Conservation (phyloP, 164 flowering plant species). For the Cinnamomum chago region DNA sequence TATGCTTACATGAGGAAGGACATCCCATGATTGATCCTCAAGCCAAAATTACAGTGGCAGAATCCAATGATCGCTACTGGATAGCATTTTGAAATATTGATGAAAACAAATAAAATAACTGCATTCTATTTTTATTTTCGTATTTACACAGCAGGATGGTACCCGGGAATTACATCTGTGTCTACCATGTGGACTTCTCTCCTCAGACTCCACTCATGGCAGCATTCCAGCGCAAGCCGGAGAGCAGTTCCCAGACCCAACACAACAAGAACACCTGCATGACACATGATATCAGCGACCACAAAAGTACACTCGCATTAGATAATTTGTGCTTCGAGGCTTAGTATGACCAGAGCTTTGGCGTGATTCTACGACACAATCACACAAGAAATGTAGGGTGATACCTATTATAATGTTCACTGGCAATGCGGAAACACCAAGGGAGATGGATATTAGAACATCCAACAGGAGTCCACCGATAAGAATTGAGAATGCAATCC, state of each 20-base stretch:
- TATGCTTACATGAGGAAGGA: background rate
- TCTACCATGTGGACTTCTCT: constrained; percentile 54
- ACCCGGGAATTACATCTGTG: constrained; percentile 36
- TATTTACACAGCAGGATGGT: constrained; percentile 18
- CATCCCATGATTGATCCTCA: background rate
- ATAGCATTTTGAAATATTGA: background rate
- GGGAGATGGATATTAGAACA: constrained; percentile 69
- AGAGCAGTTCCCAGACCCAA: constrained; percentile 79
- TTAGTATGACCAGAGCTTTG: no score
- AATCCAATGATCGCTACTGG: background rate
- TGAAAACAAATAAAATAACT: background rate
- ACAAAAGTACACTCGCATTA: background rate
- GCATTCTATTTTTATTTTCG: background rate
- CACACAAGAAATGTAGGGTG: background rate
- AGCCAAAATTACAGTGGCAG: background rate
- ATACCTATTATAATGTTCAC: constrained; percentile 81
- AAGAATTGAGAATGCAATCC: constrained; percentile 84
- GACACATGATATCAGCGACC: background rate
- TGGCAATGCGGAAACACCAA: constrained; percentile 81
- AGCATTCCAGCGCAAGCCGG: constrained; percentile 67
- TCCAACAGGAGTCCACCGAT: constrained; percentile 73
- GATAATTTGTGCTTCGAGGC: background rate
- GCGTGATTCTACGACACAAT: no score
- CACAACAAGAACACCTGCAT: constrained; percentile 72
- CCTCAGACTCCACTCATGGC: constrained; percentile 62